Evolutionary conservation across 2,329 filamentous ascomycete genomes (phyloP), one percentile per base, ranked within the genome.

Genomic region (Leptographium flavum): DNA sequence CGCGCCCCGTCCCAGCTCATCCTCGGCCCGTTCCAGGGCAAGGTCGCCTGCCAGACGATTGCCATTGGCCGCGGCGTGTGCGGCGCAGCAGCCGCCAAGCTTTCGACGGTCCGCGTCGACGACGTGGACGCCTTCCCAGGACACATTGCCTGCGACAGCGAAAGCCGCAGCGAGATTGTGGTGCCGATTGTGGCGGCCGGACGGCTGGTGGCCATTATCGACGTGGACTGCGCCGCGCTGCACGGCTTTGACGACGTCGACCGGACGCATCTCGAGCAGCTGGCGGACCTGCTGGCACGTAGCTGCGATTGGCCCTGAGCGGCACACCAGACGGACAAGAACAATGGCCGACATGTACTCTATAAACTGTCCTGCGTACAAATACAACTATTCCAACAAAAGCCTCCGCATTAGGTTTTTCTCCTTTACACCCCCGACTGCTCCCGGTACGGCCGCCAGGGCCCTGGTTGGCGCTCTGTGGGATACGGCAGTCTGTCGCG

Each of bases 131-230:
- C 64, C 43, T 90, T 90, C 56, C 81, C 82, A 0, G 84, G 83
- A 2, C 85, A 90, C 58, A 88, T 92, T 56, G 83, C 85, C 10
- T 90, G 85, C 58, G 85, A 92, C 60, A 74, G 75, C 4, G 80
- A 76, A 47, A 85, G 76, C 55, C 74, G 68, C 63, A 88, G 84
- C 58, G 85, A 92, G 66, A 80, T 92, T 58, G 85, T 92, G 17
- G 84, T 90, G 41, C 85, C 85, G 2, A 73, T 90, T 49, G 52
- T 82, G 5, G 56, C 52, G 6, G 19, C 11, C 2, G 39, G 39
- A 9, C n/a, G 17, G 13, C 22, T 61, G 13, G 58, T 60, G 21
- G 83, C 78, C 3, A 83, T 90, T 51, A 85, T 92, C 48, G 85
- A 92, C 56, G 68, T 90, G 22, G 85, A 92, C 60, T 90, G 85